phyloP scores from a whole-genome alignment of 208 protist species.

The Trypanosoma brucei region DNA sequence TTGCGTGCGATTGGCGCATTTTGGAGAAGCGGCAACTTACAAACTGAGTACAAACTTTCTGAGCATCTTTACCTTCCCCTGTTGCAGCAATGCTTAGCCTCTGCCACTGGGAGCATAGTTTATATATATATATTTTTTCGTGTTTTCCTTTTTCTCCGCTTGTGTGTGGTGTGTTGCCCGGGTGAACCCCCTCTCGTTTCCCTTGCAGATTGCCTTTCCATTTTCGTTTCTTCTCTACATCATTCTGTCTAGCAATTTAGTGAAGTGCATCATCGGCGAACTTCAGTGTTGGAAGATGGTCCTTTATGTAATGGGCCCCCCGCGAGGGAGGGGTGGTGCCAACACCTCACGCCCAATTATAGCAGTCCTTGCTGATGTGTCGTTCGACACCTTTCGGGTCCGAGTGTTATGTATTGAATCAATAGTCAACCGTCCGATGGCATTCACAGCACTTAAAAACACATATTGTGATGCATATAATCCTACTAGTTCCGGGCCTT shows the following conservation, averaged over 20 bases:
- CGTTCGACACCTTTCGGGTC: not conserved
- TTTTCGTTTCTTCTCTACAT: slow-evolving; percentile 1
- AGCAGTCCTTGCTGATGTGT: slow-evolving; percentile 1
- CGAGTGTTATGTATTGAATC: not conserved
- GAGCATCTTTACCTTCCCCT: too few relatives aligned
- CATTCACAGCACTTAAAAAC: not conserved
- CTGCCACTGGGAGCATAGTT: too few relatives aligned
- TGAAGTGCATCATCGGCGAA: not conserved
- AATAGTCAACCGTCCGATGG: not conserved
- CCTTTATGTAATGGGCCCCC: slow-evolving; percentile 21
- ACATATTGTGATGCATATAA: too few relatives aligned
- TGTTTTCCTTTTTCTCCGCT: too few relatives aligned
- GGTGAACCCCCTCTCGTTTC: not conserved
- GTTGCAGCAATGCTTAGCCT: too few relatives aligned
- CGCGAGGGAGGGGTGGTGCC: slow-evolving; percentile 13
- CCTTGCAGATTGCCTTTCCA: not conserved
- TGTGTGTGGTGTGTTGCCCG: too few relatives aligned
- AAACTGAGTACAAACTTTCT: too few relatives aligned
- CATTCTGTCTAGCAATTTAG: not conserved
- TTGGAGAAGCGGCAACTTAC: too few relatives aligned
- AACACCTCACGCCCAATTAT: slow-evolving; percentile 18
- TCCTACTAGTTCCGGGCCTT: too few relatives aligned
- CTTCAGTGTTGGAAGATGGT: slow-evolving; percentile 11
- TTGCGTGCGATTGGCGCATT: too few relatives aligned
- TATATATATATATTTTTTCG: too few relatives aligned